phyloP scores from a whole-genome alignment of 257 asterid species.

The Nicotiana paniculata region DNA sequence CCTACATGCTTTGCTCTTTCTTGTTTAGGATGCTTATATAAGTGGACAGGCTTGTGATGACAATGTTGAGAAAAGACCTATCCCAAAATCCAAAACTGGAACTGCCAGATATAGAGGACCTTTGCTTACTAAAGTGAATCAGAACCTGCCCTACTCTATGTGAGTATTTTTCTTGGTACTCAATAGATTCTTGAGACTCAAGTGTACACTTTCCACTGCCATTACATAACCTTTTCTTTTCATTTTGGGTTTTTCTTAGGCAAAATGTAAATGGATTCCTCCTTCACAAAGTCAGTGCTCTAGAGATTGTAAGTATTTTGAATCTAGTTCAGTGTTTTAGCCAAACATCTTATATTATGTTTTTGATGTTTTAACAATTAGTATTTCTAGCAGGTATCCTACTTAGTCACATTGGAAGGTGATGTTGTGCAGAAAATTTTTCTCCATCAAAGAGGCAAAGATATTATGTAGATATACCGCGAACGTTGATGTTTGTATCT shows the following conservation, averaged over 20 bases:
- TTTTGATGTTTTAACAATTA: neutral
- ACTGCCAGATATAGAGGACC: conserved; percentile 25
- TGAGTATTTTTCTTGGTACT: conserved; percentile 18
- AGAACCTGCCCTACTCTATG: conserved; percentile 20
- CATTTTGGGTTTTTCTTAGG: conserved; percentile 7
- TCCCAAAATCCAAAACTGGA: neutral
- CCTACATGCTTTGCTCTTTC: neutral
- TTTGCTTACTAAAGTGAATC: conserved; percentile 27
- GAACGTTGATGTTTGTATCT: too few relatives aligned
- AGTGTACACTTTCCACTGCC: neutral
- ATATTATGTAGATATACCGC: conserved; percentile 25
- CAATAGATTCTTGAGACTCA: neutral
- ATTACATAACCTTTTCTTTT: neutral
- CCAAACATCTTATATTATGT: neutral
- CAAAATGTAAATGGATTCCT: conserved; percentile 38
- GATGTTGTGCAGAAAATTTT: conserved; percentile 34
- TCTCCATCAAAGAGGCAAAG: conserved; percentile 49
- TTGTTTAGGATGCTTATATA: conserved; percentile 43
- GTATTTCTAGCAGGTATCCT: conserved; percentile 31
- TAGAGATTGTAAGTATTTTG: conserved; percentile 45
- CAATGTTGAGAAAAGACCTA: conserved; percentile 1
- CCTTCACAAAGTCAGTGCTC: conserved; percentile 43
- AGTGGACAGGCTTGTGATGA: conserved; percentile 21
- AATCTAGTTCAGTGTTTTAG: neutral
- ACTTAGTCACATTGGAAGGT: conserved; percentile 39